Evolutionary conservation across 2,329 filamentous ascomycete species (phyloP), one percentile per base, ranked within the genome.

Genomic region (Xylaria multiplex): DNA sequence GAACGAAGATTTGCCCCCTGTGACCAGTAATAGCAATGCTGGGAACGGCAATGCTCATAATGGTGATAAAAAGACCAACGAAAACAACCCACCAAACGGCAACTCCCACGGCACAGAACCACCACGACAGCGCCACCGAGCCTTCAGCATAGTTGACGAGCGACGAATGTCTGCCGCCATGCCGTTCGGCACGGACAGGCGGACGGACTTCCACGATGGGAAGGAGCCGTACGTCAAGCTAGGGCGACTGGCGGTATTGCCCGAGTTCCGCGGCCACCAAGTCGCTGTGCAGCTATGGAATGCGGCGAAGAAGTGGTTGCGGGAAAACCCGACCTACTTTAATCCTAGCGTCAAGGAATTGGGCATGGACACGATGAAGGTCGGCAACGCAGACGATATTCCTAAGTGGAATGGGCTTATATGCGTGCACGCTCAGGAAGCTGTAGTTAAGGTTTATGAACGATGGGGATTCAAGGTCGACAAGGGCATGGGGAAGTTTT

Each of bases 151-250:
- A n/a, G 64, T 65, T 4, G 62, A 75, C 22, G 64, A 68, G 54
- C 72, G 72, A 11, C 70, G 69, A 70, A 77, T 68, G 22, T 72
- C 48, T 22, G 65, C 65, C 3, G 27, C 54, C 14, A 24, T 72
- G 40, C 70, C 72, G 16, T 73, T 70, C 54, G 71, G 71, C n/a
- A 27, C 24, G 9, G 84, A 87, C 74, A 79, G 82, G 3, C 72
- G 77, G 50, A 88, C 84, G 46, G 83, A 79, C 56, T 80, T 84
- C 70, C 85, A 87, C 75, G 84, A 91, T 73, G 86, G 85, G 6
- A 75, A 81, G 43, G 93, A 96, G 74, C 88, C 91, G 0, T 97
- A 95, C 77, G 83, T 97, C 69, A 96, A 95, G 79, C 80, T 97
- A 1, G 93, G 93, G 5, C 86, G 93, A 0, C 82, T 97, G 32